These are phyloP conservation scores for Dianthus caryophyllus DNA, from an alignment of 148 eudicot genomes.

Conservation along the genomic window DNA sequence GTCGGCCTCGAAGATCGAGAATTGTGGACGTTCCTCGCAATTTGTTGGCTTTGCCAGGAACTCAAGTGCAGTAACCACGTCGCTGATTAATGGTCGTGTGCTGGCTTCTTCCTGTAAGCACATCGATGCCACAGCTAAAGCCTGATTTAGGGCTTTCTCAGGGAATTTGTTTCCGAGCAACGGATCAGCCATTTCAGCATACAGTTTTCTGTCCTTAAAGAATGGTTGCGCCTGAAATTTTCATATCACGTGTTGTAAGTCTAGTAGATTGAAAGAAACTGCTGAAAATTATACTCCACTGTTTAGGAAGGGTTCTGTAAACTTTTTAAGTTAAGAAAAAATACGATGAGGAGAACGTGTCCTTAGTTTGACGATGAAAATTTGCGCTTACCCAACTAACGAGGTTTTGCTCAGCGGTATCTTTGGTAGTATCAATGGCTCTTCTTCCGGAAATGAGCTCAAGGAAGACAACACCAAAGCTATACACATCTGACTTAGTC, in stretches of 20 bases:
- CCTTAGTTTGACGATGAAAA: not conserved
- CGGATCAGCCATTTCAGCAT: constrained; percentile 55
- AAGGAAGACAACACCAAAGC: constrained; percentile 76
- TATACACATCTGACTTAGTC: constrained; percentile 63
- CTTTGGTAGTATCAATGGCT: constrained; percentile 56
- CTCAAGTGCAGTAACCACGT: constrained; percentile 72
- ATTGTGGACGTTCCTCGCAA: constrained; percentile 1
- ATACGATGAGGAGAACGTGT: no score
- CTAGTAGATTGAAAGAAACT: not conserved
- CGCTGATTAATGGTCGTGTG: constrained; percentile 61
- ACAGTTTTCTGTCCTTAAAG: constrained; percentile 47
- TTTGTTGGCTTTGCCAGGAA: constrained; percentile 35
- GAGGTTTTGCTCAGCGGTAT: constrained; percentile 56
- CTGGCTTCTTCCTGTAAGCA: constrained; percentile 73
- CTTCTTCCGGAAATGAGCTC: constrained; percentile 74
- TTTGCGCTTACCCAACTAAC: constrained; percentile 54
- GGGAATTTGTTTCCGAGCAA: constrained; percentile 51
- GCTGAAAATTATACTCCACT: no score
- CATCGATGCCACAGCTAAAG: constrained; percentile 73
- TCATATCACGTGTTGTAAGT: not conserved
- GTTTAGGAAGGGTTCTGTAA: no score
- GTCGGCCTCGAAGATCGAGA: constrained; percentile 4
- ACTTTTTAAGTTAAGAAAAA: no score
- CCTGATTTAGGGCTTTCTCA: constrained; percentile 56
- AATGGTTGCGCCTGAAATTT: constrained; percentile 55